phyloP scores from a whole-genome alignment of 1,284 basidiomycete species.

The Austroboletus novae-zelandiae region DNA sequence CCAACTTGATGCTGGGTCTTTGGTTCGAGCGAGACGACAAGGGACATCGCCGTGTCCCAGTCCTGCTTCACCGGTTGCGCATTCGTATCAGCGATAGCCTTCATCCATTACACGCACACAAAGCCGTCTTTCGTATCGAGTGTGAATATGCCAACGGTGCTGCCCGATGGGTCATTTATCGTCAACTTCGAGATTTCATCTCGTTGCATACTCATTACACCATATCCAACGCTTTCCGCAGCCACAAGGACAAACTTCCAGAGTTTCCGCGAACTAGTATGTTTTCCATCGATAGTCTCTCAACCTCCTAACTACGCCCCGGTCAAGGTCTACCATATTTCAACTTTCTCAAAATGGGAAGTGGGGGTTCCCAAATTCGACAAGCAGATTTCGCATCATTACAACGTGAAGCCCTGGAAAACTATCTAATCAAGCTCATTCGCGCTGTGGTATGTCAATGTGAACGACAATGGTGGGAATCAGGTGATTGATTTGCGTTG shows the following conservation, averaged over 20 bases:
- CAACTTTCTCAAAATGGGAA: constrained; percentile 71
- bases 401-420: constrained; percentile 82
- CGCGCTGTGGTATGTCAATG: constrained; percentile 68
- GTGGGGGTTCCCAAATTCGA: constrained; percentile 48
- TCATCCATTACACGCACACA: constrained; percentile 74
- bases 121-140: constrained; percentile 89
- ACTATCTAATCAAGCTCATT: constrained; percentile 88
- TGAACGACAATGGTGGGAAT: constrained; percentile 1
- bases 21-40: constrained; percentile 94
- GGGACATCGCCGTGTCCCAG: constrained; percentile 78
- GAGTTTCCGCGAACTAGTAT: constrained; percentile 88
- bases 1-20: constrained; percentile 81
- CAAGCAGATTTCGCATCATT: constrained; percentile 76
- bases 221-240: constrained; percentile 78
- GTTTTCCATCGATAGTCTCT: constrained; percentile 24
- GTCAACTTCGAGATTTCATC: constrained; percentile 91
- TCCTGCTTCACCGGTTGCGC: constrained; percentile 83
- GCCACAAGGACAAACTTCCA: constrained; percentile 75
- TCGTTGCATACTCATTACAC: constrained; percentile 91
- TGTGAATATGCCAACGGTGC: constrained; percentile 97
- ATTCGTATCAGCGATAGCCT: constrained; percentile 85
- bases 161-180: constrained; percentile 94
- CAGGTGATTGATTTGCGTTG: not conserved
- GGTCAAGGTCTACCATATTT: constrained; percentile 81
- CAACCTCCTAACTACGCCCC: not conserved